Evolutionary conservation across 371 early-diverging fungal species (phyloP).

Genomic region (Nematocida sp.): DNA sequence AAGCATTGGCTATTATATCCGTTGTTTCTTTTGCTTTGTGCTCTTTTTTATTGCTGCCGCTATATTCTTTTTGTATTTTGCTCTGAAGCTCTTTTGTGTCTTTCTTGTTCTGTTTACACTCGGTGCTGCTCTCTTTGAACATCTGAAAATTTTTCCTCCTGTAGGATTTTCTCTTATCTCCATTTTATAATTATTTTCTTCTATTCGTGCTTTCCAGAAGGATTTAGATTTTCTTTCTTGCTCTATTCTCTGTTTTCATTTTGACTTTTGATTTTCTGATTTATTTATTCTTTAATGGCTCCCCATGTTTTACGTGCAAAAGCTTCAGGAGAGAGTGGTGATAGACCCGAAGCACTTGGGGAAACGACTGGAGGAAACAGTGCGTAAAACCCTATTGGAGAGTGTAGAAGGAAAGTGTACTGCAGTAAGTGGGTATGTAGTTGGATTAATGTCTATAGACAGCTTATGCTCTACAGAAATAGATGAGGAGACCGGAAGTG

Average conservation of each 20-base stretch:
- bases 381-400: constrained; percentile 50
- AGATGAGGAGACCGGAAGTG: constrained; percentile 68
- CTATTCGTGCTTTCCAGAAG: no score
- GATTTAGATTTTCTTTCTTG: not conserved
- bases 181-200: no score
- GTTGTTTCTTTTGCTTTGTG: constrained; percentile 17
- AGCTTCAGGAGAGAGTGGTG: constrained; percentile 57
- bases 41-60: not conserved
- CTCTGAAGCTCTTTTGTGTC: not conserved
- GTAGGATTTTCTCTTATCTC: constrained; percentile 4
- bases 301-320: constrained; percentile 61
- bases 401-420: constrained; percentile 64
- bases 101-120: not conserved
- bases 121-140: constrained; percentile 32
- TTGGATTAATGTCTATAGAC: constrained; percentile 59
- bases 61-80: not conserved
- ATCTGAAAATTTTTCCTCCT: constrained; percentile 49
- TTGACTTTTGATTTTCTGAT: no score
- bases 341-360: constrained; percentile 61
- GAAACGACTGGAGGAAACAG: constrained; percentile 56
- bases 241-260: not conserved
- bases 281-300: constrained; percentile 17
- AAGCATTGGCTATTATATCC: constrained; percentile 45
- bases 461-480: constrained; percentile 57
- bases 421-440: constrained; percentile 58